Conservation (phyloP, 768 basidiomycete genomes). For the Pulveroboletus sp. region DNA sequence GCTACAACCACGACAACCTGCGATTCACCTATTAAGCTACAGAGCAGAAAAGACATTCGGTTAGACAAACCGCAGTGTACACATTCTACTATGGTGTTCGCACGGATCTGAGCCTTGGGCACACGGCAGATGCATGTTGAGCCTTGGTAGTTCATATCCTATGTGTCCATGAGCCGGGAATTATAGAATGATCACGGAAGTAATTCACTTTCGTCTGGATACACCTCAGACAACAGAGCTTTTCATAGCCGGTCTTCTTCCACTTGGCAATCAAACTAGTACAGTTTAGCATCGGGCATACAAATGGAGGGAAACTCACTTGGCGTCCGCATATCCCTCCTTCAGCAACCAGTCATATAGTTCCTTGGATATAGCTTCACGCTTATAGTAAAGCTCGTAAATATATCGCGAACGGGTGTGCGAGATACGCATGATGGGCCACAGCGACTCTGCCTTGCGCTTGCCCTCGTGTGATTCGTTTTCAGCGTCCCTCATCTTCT, state of each 20-base stretch:
- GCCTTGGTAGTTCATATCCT: slow-evolving; percentile 99
- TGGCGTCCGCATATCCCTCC: slow-evolving; percentile 94
- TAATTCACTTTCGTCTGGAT: slow-evolving; percentile 80
- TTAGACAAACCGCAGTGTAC: slow-evolving; percentile 84
- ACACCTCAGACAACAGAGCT: slow-evolving; percentile 93
- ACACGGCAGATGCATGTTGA: slow-evolving; percentile 98
- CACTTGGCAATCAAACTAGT: slow-evolving; percentile 93
- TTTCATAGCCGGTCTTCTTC: slow-evolving; percentile 99
- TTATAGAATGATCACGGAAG: slow-evolving; percentile 1
- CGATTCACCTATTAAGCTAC: slow-evolving; percentile 12
- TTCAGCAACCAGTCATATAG: slow-evolving; percentile 98
- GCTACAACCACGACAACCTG: slow-evolving; percentile 88
- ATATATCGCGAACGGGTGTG: slow-evolving; percentile 96
- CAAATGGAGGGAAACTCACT: slow-evolving; percentile 51
- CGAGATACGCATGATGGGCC: slow-evolving; percentile 98
- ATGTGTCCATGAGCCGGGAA: slow-evolving; percentile 7
- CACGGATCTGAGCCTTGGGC: slow-evolving; percentile 87
- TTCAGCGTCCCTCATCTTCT: slow-evolving; percentile 99
- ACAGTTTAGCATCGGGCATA: slow-evolving; percentile 4
- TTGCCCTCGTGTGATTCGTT: slow-evolving; percentile 99
- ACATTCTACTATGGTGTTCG: slow-evolving; percentile 92
- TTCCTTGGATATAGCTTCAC: slow-evolving; percentile 88
- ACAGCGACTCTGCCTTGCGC: slow-evolving; percentile 85
- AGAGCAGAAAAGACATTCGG: background rate
- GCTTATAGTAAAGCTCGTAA: slow-evolving; percentile 98